These are phyloP conservation scores for Drosera spatulata DNA, from an alignment of 179 eudicot species.

Conservation along the genomic window DNA sequence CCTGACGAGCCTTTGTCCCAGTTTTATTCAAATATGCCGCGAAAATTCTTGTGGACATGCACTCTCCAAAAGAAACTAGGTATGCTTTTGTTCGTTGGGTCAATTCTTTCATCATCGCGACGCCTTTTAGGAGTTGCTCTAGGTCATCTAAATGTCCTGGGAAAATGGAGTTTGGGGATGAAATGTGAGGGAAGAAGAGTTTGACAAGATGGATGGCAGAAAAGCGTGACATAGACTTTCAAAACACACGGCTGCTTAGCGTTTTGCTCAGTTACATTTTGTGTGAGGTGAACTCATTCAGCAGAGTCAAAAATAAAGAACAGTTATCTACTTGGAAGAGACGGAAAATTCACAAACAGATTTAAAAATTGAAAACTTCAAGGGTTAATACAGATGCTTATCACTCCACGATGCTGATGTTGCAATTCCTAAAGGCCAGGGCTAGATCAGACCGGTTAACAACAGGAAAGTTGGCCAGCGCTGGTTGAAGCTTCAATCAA, in stretches of 20 bases:
- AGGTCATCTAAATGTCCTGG: conserved; percentile 73
- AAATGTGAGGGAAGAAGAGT: neutral
- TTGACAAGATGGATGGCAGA: no score
- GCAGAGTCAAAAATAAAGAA: neutral
- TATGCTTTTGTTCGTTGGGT: conserved; percentile 85
- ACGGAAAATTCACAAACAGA: neutral
- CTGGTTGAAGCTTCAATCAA: no score
- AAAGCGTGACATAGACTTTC: no score
- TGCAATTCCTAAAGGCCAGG: no score
- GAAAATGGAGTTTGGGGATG: neutral
- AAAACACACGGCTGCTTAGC: neutral
- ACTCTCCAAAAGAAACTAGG: conserved; percentile 93
- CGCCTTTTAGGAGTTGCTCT: conserved; percentile 88
- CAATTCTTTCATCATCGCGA: conserved; percentile 92
- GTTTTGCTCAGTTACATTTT: neutral
- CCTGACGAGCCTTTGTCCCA: conserved; percentile 88
- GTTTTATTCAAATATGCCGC: conserved; percentile 79
- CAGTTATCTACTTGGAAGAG: neutral
- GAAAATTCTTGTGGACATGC: conserved; percentile 97
- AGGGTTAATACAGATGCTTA: neutral
- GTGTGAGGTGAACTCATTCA: neutral
- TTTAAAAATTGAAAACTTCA: neutral
- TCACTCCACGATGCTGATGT: no score
- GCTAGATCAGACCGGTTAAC: no score
- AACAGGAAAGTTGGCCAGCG: no score